These are phyloP conservation scores for Aspergillus texensis DNA, from an alignment of 2,329 filamentous ascomycete species.

Conservation along the genomic window DNA sequence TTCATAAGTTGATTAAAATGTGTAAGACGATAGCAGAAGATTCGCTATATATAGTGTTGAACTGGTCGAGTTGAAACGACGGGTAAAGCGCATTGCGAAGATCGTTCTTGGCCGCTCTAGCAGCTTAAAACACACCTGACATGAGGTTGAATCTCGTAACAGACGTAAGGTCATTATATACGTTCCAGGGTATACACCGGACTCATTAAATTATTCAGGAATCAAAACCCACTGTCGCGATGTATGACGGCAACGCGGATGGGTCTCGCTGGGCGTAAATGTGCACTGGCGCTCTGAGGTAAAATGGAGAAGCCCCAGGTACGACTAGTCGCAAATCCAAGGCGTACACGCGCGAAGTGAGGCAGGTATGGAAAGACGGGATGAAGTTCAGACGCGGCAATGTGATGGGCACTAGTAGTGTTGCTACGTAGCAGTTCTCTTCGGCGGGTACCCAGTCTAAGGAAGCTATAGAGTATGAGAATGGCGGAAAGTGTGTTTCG, in stretches of 20 bases:
- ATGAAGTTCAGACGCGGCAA: constrained; percentile 18
- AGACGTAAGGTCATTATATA: neutral
- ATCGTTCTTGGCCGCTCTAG: neutral
- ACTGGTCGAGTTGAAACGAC: neutral
- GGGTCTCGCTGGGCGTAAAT: constrained; percentile 15
- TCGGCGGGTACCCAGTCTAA: constrained; percentile 11
- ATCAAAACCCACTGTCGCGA: constrained; percentile 9
- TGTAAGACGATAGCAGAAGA: too few species aligned
- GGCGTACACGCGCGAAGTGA: constrained; percentile 16
- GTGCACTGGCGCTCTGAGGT: constrained; percentile 7
- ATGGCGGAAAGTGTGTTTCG: constrained; percentile 12
- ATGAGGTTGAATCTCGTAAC: neutral
- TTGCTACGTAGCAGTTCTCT: constrained; percentile 2
- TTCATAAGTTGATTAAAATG: neutral
- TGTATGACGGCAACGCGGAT: constrained; percentile 13
- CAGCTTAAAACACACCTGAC: neutral
- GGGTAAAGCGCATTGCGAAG: neutral
- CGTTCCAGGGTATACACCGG: neutral
- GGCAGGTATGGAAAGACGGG: constrained; percentile 21
- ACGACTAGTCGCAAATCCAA: constrained; percentile 15
- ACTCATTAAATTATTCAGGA: neutral
- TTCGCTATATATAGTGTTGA: neutral
- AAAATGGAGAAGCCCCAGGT: constrained; percentile 10
- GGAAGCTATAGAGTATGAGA: constrained; percentile 12
- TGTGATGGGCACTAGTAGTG: constrained; percentile 17